Percentiles rank a stretch among this genome's conserved stretches.
phyloP scores from a whole-genome alignment of 1,284 basidiomycete species.

The Cryptococcus sp. region DNA sequence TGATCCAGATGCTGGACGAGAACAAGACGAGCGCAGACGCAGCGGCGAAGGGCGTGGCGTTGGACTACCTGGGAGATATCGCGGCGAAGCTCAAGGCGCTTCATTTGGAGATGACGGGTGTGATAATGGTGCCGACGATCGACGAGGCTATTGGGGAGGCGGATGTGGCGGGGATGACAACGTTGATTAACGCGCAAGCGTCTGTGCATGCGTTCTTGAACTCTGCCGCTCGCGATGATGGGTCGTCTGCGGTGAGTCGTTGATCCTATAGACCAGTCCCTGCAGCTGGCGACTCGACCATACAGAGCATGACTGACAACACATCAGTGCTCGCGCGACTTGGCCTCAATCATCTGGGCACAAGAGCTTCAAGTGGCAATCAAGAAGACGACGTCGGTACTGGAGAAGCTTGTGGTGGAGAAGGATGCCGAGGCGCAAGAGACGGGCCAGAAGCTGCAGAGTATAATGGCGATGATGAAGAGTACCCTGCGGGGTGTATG shows the following conservation, averaged over 20 bases:
- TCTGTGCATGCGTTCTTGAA: constrained; percentile 54
- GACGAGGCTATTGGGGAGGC: constrained; percentile 66
- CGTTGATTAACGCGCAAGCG: constrained; percentile 52
- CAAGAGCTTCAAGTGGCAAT: constrained; percentile 36
- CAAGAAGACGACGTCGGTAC: constrained; percentile 24
- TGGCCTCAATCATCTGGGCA: constrained; percentile 35
- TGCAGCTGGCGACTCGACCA: constrained; percentile 1
- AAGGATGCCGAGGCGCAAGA: constrained; percentile 28
- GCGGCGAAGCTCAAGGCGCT: constrained; percentile 71
- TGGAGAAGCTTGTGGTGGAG: constrained; percentile 33
- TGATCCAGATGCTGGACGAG: constrained; percentile 78
- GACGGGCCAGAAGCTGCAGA: constrained; percentile 22
- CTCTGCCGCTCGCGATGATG: constrained; percentile 30
- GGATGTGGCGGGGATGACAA: constrained; percentile 58
- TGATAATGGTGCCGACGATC: constrained; percentile 53
- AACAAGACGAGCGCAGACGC: constrained; percentile 68
- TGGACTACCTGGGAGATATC: constrained; percentile 91
- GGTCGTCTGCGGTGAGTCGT: constrained; percentile 31
- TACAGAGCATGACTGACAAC: neutral
- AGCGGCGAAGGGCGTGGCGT: constrained; percentile 77
- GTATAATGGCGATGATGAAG: constrained; percentile 21
- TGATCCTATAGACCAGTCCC: too few species aligned
- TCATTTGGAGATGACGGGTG: constrained; percentile 21
- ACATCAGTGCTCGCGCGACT: constrained; percentile 30
- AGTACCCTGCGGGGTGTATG: constrained; percentile 28